Percentiles rank a stretch among this genome's conserved stretches.
phyloP scores from a whole-genome alignment of 768 basidiomycete species.

The Mycena rebaudengoi region DNA sequence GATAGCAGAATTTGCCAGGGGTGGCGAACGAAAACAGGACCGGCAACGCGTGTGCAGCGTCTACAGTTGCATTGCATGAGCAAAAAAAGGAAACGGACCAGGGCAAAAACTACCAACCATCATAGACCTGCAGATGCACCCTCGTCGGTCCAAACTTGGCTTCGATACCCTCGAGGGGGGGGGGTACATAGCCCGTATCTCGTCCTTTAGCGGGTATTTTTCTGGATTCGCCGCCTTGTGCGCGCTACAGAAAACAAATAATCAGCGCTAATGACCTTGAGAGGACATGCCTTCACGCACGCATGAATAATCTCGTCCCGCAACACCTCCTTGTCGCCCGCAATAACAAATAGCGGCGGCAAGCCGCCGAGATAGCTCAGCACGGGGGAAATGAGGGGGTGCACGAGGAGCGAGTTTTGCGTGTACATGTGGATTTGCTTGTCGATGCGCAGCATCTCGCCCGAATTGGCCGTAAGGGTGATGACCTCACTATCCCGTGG shows the following conservation, averaged over 20 bases:
- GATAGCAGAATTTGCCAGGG: conserved; percentile 82
- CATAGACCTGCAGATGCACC: conserved; percentile 94
- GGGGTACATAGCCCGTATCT: conserved; percentile 62
- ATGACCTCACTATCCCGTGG: conserved; percentile 57
- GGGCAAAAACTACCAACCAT: conserved; percentile 69
- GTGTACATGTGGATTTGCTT: conserved; percentile 89
- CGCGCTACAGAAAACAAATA: conserved; percentile 58
- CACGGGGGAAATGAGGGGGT: conserved; percentile 87
- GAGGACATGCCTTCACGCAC: conserved; percentile 59
- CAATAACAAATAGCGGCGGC: conserved; percentile 86
- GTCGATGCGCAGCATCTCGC: conserved; percentile 61
- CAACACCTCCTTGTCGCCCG: conserved; percentile 90
- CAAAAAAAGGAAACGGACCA: conserved; percentile 23
- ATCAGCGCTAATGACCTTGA: not conserved
- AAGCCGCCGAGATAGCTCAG: conserved; percentile 89
- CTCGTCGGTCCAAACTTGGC: conserved; percentile 65
- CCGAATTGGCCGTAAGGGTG: conserved; percentile 51
- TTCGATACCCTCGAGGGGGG: conserved; percentile 63
- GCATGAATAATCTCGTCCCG: conserved; percentile 91
- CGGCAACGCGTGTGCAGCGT: conserved; percentile 77
- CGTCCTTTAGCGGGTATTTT: conserved; percentile 61
- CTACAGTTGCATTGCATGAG: conserved; percentile 44
- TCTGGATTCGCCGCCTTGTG: conserved; percentile 92
- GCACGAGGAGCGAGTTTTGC: conserved; percentile 76
- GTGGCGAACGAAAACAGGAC: conserved; percentile 80